phyloP scores from a whole-genome alignment of 2,329 filamentous ascomycete species.

The Aspergillus terreus region DNA sequence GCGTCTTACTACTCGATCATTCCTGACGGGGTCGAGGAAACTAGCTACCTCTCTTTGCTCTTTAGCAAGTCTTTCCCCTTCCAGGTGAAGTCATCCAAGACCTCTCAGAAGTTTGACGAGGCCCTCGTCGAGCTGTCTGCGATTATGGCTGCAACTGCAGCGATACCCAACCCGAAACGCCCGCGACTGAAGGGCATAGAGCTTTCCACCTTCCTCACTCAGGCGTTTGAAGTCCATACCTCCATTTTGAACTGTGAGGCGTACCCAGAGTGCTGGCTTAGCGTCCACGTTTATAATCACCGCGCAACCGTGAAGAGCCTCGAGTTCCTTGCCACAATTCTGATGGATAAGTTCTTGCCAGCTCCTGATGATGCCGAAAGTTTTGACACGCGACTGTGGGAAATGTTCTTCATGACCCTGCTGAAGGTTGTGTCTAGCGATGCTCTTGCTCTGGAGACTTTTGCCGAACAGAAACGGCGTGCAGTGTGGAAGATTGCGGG shows the following conservation, averaged over 20 bases:
- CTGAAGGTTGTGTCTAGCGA: slow-evolving; percentile 86
- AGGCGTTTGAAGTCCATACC: slow-evolving; percentile 77
- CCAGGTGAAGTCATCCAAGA: slow-evolving; percentile 64
- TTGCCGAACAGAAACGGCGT: slow-evolving; percentile 91
- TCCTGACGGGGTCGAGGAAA: slow-evolving; percentile 57
- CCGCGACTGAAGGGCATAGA: slow-evolving; percentile 75
- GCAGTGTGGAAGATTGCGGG: slow-evolving; percentile 99
- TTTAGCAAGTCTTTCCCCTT: slow-evolving; percentile 93
- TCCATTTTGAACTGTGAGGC: slow-evolving; percentile 87
- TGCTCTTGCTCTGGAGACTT: slow-evolving; percentile 86
- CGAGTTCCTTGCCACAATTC: slow-evolving; percentile 73
- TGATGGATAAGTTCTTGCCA: slow-evolving; percentile 81
- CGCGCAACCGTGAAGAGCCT: slow-evolving; percentile 83
- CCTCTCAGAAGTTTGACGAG: slow-evolving; percentile 70
- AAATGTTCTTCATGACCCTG: slow-evolving; percentile 83
- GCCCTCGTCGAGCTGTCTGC: slow-evolving; percentile 83
- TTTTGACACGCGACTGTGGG: slow-evolving; percentile 94
- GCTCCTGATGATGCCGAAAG: slow-evolving; percentile 85
- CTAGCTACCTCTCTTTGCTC: slow-evolving; percentile 70
- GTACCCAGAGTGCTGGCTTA: slow-evolving; percentile 86
- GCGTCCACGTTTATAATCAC: slow-evolving; percentile 88
- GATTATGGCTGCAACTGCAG: slow-evolving; percentile 77
- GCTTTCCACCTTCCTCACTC: slow-evolving; percentile 69
- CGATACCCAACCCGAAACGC: slow-evolving; percentile 68
- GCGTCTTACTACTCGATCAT: slow-evolving; percentile 81